Evolutionary conservation across 352 stramenopile genomes (phyloP).

Genomic region (Globisporangium takayamanum): DNA sequence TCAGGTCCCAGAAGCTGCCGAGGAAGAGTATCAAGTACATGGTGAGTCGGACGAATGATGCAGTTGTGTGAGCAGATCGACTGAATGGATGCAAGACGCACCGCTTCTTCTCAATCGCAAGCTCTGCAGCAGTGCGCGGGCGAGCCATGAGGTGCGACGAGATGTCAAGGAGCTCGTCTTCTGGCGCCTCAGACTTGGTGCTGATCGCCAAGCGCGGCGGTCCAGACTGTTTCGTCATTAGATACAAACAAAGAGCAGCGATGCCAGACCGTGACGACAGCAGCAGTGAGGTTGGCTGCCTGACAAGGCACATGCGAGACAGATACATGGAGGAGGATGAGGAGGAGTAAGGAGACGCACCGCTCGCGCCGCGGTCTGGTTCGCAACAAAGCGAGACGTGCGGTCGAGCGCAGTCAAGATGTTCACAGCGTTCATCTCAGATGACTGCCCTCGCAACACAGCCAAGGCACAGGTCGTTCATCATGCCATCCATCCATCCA

Average conservation of each 20-base stretch:
- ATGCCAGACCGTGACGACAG: not conserved
- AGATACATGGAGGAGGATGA: not conserved
- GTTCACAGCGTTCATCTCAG: slow-evolving; percentile 54
- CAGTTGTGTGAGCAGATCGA: too few species aligned
- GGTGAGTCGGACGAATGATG: not conserved
- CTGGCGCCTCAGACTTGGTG: slow-evolving; percentile 51
- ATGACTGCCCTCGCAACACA: slow-evolving; percentile 14
- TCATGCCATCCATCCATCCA: not conserved
- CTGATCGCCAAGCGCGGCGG: slow-evolving; percentile 13
- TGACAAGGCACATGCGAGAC: not conserved
- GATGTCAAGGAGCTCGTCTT: slow-evolving; percentile 54
- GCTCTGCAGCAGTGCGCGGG: slow-evolving; percentile 23
- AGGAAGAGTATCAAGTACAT: not conserved
- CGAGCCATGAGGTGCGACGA: slow-evolving; percentile 29
- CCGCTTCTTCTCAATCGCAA: slow-evolving; percentile 40
- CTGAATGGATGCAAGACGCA: slow-evolving; percentile 6
- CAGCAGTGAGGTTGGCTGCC: too few species aligned
- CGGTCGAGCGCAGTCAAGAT: slow-evolving; percentile 55
- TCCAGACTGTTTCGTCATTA: not conserved
- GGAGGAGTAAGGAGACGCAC: slow-evolving; percentile 15
- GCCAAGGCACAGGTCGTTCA: too few species aligned
- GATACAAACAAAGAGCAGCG: not conserved
- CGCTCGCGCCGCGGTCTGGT: slow-evolving; percentile 12
- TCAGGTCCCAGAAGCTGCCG: slow-evolving; percentile 57
- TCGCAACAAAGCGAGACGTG: slow-evolving; percentile 27